Conservation (phyloP, 192 early-diverging fungal species). For the Podila horticola region DNA sequence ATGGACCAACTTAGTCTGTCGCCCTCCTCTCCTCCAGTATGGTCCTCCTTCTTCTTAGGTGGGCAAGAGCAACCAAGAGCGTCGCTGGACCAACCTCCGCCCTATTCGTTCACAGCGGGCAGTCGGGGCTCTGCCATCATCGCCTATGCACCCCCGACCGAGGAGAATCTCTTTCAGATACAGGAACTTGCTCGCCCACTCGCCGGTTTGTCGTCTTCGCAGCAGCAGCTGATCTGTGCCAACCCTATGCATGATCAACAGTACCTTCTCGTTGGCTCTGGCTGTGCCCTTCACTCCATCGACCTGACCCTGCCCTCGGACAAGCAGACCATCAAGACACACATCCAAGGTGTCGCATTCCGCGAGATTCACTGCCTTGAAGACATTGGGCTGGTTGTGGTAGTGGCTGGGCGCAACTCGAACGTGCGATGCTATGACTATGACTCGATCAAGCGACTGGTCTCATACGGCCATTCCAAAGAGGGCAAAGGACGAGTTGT, state of each 20-base stretch:
- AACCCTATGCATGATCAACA: conserved; percentile 51
- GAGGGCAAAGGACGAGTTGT: conserved; percentile 37
- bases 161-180: conserved; percentile 37
- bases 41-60: background rate
- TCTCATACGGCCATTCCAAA: conserved; percentile 42
- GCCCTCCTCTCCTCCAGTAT: background rate
- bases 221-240: conserved; percentile 28
- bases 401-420: conserved; percentile 42
- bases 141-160: conserved; percentile 17
- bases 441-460: conserved; percentile 34
- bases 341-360: conserved; percentile 41
- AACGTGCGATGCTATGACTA: conserved; percentile 45
- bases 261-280: conserved; percentile 42
- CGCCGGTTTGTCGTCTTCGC: background rate
- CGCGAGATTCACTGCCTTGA: conserved; percentile 49
- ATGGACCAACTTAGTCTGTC: background rate
- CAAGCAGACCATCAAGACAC: conserved; percentile 25
- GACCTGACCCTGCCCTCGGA: conserved; percentile 34
- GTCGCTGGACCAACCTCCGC: conserved; percentile 25
- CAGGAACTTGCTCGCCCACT: conserved; percentile 22
- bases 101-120: conserved; percentile 15
- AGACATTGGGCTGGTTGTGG: conserved; percentile 38
- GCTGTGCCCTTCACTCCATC: conserved; percentile 38
- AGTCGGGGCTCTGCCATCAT: conserved; percentile 12
- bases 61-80: background rate